These are phyloP conservation scores for Candolleomyces aberdarensis DNA, from an alignment of 768 basidiomycete species.

Conservation along the genomic window DNA sequence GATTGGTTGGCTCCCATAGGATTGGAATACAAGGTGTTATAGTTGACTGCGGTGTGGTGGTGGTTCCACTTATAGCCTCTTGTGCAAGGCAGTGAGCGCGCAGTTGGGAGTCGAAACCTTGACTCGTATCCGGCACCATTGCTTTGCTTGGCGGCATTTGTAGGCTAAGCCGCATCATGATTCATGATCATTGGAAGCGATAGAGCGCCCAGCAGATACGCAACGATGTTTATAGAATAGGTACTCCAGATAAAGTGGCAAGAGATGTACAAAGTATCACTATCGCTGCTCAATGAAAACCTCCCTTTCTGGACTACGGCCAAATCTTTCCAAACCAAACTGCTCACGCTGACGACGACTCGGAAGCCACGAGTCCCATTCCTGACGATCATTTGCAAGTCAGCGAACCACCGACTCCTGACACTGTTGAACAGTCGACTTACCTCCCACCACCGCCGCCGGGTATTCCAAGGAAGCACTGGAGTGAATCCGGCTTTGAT, in stretches of 20 bases:
- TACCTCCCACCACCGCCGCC: constrained; percentile 85
- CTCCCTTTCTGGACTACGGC: constrained; percentile 34
- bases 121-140: background rate
- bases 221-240: no score
- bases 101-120: background rate
- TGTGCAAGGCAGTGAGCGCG: constrained; percentile 1
- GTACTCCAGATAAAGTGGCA: background rate
- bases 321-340: constrained; percentile 41
- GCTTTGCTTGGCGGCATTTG: background rate
- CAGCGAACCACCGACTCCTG: background rate
- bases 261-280: background rate
- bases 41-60: background rate
- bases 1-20: background rate
- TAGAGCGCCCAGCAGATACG: no score
- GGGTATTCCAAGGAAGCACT: constrained; percentile 56
- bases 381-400: constrained; percentile 1
- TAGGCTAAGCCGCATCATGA: background rate
- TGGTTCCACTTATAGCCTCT: background rate
- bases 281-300: background rate
- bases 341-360: constrained; percentile 43
- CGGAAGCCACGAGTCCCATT: constrained; percentile 46
- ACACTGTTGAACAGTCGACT: constrained; percentile 18
- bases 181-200: background rate
- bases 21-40: background rate
- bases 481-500: constrained; percentile 70